Conservation (phyloP, 305 asterid genomes). For the Fraxinus paxiana region DNA sequence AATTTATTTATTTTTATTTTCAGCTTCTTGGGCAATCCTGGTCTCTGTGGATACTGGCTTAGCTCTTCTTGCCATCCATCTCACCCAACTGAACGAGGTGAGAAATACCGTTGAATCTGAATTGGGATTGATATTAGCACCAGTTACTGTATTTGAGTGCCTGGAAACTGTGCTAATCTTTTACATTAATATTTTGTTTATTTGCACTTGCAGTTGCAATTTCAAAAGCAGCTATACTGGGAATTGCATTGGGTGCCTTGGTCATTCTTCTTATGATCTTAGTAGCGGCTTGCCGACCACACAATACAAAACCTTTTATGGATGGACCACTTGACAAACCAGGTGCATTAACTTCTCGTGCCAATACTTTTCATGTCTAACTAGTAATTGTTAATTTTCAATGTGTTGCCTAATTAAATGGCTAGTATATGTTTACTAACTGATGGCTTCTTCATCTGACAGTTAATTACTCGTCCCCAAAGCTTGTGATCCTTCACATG, state of each 20-base stretch:
- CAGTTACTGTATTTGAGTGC: neutral
- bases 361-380: neutral
- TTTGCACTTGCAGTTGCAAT: conserved; percentile 47
- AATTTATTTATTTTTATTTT: neutral
- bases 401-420: neutral
- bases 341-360: conserved; percentile 23
- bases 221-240: conserved; percentile 92
- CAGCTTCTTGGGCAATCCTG: conserved; percentile 82
- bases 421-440: neutral
- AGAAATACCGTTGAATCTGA: neutral
- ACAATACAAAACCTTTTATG: conserved; percentile 39
- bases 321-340: conserved; percentile 51
- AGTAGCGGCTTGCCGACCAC: conserved; percentile 49
- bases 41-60: conserved; percentile 82
- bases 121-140: neutral
- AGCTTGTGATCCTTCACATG: conserved; percentile 93
- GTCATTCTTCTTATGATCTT: conserved; percentile 66
- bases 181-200: neutral
- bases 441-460: conserved; percentile 6
- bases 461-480: conserved; percentile 42
- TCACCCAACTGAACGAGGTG: conserved; percentile 65
- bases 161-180: neutral
- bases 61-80: conserved; percentile 57
- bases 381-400: neutral
- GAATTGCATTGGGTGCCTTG: conserved; percentile 86